Evolutionary conservation across 495 filamentous ascomycete species (phyloP), one percentile per base, ranked within the genome.

Genomic region (Penicillium arizonense): DNA sequence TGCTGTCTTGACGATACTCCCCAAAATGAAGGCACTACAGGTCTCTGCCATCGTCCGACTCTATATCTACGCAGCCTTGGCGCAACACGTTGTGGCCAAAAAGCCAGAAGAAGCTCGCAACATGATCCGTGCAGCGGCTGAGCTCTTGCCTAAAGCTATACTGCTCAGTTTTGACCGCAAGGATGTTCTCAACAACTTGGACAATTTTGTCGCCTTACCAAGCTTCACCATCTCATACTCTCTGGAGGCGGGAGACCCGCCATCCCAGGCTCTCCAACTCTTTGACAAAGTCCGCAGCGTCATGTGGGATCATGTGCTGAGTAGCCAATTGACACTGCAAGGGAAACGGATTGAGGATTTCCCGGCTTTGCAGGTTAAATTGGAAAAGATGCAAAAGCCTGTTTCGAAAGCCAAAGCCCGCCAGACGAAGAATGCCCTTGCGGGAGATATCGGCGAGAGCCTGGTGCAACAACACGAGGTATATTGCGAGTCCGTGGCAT

Each of bases 281-380:
- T 49, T 49, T n/a, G 46, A 49, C 34, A 49, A 49, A 28, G 34
- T 49, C 16, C 46, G 46, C 18, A 49, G 46, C n/a, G 34, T 49
- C 8, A 49, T 49, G 46, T 49, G 46, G 46, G 34, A 49, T 23
- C 33, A 38, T 13, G 35, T 49, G 3, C 30, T 49, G 0, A 23
- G 32, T 16, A 49, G 33, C 12, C 33, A 38, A 24, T 13, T 38
- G 46, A 39, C 46, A 23, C 23, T 49, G 11, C 30, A 16, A 21
- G 32, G 35, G 9, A 49, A 49, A 4, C 33, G 16, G 12, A 49
- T n/a, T 16, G 46, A 49, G 23, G 18, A 26, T 5, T 49, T 49
- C 11, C 46, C 34, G 34, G 20, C 5, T 16, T 26, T 24, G 4
- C 23, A 24, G 5, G 23, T 24, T 6, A 24, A 24, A 24, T 24